phyloP scores from a whole-genome alignment of 306 rosid species.

The Coriaria nepalensis region DNA sequence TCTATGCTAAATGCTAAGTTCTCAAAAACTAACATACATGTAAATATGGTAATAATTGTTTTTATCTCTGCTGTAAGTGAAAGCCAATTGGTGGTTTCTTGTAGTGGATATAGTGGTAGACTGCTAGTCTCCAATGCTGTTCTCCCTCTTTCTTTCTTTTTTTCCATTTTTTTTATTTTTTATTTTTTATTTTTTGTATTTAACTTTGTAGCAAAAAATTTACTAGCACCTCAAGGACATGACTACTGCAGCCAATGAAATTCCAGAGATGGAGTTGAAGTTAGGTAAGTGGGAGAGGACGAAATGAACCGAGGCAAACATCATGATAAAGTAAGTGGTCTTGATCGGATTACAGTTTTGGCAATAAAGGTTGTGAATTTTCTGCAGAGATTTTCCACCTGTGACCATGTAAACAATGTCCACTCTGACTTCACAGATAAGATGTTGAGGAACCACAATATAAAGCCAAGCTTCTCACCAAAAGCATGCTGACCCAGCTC shows the following conservation, averaged over 20 bases:
- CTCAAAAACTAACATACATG: too few relatives aligned
- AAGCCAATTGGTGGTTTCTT: too few relatives aligned
- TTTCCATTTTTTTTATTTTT: too few relatives aligned
- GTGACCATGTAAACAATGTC: conserved; percentile 48
- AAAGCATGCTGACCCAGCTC: conserved; percentile 48
- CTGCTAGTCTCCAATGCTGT: too few relatives aligned
- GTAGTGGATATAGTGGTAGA: too few relatives aligned
- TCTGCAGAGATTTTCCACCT: conserved; percentile 41
- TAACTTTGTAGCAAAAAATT: background rate
- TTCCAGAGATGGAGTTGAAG: conserved; percentile 37
- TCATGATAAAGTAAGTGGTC: conserved; percentile 37
- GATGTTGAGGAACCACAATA: conserved; percentile 52
- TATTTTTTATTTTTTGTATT: too few relatives aligned
- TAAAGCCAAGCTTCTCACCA: conserved; percentile 51
- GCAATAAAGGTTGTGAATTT: conserved; percentile 26
- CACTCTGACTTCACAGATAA: conserved; percentile 31
- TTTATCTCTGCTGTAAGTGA: too few relatives aligned
- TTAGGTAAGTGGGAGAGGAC: conserved; percentile 52
- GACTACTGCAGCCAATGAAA: conserved; percentile 33
- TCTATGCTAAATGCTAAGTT: too few relatives aligned
- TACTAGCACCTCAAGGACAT: conserved; percentile 36
- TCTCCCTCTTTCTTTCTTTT: too few relatives aligned
- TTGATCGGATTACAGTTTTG: conserved; percentile 20
- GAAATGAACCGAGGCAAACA: conserved; percentile 46
- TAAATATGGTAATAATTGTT: too few relatives aligned